These are phyloP conservation scores for Sclerotinia spermophila DNA, from an alignment of 2,329 filamentous ascomycete species.

Conservation along the genomic window DNA sequence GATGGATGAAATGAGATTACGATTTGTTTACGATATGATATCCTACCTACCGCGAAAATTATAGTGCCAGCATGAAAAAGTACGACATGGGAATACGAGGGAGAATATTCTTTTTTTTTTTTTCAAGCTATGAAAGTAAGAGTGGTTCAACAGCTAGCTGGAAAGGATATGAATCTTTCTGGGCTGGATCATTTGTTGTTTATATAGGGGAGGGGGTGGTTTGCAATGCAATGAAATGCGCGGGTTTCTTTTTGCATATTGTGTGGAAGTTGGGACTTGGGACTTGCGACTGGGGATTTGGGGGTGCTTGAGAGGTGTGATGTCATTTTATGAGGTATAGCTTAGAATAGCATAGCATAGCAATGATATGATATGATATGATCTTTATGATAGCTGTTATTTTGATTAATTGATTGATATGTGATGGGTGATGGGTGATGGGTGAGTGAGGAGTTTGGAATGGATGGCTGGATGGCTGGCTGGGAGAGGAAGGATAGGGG, in stretches of 20 bases:
- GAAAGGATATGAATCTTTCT: background rate
- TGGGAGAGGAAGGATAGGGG: too few species aligned
- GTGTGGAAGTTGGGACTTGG: background rate
- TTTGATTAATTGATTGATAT: too few species aligned
- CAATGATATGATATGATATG: constrained; percentile 5
- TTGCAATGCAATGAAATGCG: background rate
- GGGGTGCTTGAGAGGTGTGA: too few species aligned
- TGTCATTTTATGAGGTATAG: too few species aligned
- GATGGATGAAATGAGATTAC: constrained; percentile 17
- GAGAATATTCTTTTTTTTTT: too few species aligned
- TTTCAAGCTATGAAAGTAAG: background rate
- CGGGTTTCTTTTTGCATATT: background rate
- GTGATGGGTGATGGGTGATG: background rate
- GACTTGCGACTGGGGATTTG: too few species aligned
- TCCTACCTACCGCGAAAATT: constrained; percentile 1
- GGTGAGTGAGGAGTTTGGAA: background rate
- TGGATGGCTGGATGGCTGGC: background rate
- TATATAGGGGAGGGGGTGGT: background rate
- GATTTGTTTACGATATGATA: constrained; percentile 23
- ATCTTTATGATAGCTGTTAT: too few species aligned
- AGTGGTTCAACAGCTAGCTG: background rate
- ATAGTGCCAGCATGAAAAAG: constrained; percentile 7
- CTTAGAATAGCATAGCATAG: background rate
- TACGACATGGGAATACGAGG: constrained; percentile 3
- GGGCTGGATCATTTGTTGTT: background rate